Base-by-base conservation (phyloP, 345 rosid species). In the Heritiera fomes region DNA sequence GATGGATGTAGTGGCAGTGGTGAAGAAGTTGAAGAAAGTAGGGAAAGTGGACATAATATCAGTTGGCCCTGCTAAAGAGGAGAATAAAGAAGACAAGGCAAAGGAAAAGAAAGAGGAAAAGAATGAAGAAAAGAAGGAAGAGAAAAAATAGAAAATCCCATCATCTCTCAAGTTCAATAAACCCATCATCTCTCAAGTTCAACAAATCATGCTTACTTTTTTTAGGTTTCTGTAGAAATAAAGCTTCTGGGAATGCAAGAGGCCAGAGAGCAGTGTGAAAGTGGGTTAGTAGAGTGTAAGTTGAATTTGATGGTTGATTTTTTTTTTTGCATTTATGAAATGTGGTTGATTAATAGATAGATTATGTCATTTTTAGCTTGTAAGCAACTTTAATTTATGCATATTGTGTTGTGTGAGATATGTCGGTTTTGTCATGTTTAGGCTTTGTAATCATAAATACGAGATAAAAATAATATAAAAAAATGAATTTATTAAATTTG, bases 31-130 rank as follows among this genome's bases (percentile, higher is more conserved):
- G 90, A 94, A 90, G 90, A 94, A 91, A 77, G 94, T 94, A 4
- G 98, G 93, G 20, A 94, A 94, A 88, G 98, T 94, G 58, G 98
- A 94, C 82, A 86, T 93, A 45, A 20, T 91, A 52, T 89, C 97
- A 3, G 97, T 93, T 15, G 97, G 98, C 8, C 98, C 98, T 20
- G 98, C 98, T 5, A 93, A 94, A 71, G 98, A 90, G 66, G 97
- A 89, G 84, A 92, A 93, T 89, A 95, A 95, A 75, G 95, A 89
- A 40, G 94, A 87, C 17, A 89, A 92, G 78, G 90, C 93, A 28
- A 92, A n/a, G n/a, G n/a, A n/a, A n/a, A n/a, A n/a, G n/a, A n/a
- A n/a, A n/a, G n/a, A 87, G n/a, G n/a, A n/a, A n/a, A n/a, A n/a
- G n/a, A 77, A 82, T 8, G 86, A 80, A 0, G 93, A 86, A 40